Percentiles rank a stretch among this genome's conserved stretches.
phyloP scores from a whole-genome alignment of 1,139 yeast species.

The Candida sp. region DNA sequence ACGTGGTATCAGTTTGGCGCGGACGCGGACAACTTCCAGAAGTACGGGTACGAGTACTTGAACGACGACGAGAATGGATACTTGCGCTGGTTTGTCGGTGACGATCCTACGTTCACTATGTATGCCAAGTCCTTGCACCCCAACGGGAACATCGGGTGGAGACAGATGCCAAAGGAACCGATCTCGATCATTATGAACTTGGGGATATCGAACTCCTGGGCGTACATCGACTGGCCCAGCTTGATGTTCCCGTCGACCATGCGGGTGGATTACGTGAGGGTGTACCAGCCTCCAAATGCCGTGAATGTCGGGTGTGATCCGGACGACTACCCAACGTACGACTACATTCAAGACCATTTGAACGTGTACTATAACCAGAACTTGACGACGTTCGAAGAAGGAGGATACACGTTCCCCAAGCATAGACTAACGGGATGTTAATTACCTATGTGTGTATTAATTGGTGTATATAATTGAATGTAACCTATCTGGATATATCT shows the following conservation, averaged over 20 bases:
- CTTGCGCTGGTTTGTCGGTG: slow-evolving; percentile 82
- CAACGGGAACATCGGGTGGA: slow-evolving; percentile 81
- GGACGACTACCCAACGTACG: slow-evolving; percentile 66
- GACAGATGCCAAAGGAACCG: slow-evolving; percentile 84
- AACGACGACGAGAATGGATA: slow-evolving; percentile 73
- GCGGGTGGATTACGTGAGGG: slow-evolving; percentile 75
- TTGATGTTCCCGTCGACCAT: slow-evolving; percentile 69
- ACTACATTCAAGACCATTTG: slow-evolving; percentile 67
- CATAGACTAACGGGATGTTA: slow-evolving; percentile 26
- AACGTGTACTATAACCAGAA: slow-evolving; percentile 68
- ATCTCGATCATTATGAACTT: slow-evolving; percentile 79
- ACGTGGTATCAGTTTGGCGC: slow-evolving; percentile 77
- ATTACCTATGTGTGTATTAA: not conserved
- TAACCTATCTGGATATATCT: slow-evolving; percentile 10
- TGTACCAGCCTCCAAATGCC: slow-evolving; percentile 69
- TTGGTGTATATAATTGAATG: slow-evolving; percentile 17
- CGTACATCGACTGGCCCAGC: slow-evolving; percentile 78
- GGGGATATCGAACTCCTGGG: slow-evolving; percentile 84
- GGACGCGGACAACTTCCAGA: slow-evolving; percentile 57
- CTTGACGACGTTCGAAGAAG: slow-evolving; percentile 65
- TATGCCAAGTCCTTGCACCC: slow-evolving; percentile 71
- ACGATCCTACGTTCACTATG: slow-evolving; percentile 64
- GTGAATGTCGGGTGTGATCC: slow-evolving; percentile 77
- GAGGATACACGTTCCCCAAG: slow-evolving; percentile 71
- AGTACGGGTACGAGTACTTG: slow-evolving; percentile 76